These are phyloP conservation scores for Penicillium robsamsonii DNA, from an alignment of 495 filamentous ascomycete genomes.

Conservation along the genomic window DNA sequence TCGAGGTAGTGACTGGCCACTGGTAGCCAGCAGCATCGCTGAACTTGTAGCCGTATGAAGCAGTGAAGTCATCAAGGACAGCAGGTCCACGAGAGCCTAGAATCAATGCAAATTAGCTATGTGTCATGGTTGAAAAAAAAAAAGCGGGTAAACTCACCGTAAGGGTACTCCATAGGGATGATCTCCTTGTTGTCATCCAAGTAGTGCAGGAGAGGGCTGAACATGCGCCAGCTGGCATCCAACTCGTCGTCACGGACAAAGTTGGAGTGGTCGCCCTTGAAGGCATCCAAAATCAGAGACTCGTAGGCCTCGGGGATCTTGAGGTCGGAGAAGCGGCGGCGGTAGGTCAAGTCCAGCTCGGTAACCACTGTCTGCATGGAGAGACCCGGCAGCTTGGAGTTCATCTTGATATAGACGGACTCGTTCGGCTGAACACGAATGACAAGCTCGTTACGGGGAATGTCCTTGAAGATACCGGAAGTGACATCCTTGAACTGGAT, in stretches of 20 bases:
- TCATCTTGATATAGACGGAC: constrained; percentile 99
- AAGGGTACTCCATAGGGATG: constrained; percentile 99
- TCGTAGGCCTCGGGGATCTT: constrained; percentile 99
- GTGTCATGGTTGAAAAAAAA: background rate
- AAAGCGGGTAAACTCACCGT: constrained; percentile 62
- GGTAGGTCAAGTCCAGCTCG: constrained; percentile 97
- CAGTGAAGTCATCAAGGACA: constrained; percentile 96
- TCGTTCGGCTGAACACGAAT: constrained; percentile 99
- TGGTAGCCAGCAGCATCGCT: constrained; percentile 95
- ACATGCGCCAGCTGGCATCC: constrained; percentile 98
- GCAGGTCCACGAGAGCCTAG: constrained; percentile 93
- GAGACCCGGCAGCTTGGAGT: constrained; percentile 96
- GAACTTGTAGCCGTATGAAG: constrained; percentile 98
- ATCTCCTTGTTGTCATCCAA: constrained; percentile 99
- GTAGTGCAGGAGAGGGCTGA: constrained; percentile 95
- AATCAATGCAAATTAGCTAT: background rate
- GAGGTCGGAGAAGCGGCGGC: constrained; percentile 96
- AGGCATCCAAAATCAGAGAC: constrained; percentile 91
- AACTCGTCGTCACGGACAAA: constrained; percentile 99
- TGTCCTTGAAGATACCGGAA: constrained; percentile 99
- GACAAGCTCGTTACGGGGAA: constrained; percentile 97
- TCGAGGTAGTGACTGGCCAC: constrained; percentile 70
- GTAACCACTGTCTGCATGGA: constrained; percentile 99
- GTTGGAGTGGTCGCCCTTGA: constrained; percentile 99
- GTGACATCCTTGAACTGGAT: constrained; percentile 99